Percentiles rank a stretch among this genome's conserved stretches.
These are phyloP conservation scores for Xylaria sp. DNA, from an alignment of 2,329 filamentous ascomycete species.

Conservation along the genomic window DNA sequence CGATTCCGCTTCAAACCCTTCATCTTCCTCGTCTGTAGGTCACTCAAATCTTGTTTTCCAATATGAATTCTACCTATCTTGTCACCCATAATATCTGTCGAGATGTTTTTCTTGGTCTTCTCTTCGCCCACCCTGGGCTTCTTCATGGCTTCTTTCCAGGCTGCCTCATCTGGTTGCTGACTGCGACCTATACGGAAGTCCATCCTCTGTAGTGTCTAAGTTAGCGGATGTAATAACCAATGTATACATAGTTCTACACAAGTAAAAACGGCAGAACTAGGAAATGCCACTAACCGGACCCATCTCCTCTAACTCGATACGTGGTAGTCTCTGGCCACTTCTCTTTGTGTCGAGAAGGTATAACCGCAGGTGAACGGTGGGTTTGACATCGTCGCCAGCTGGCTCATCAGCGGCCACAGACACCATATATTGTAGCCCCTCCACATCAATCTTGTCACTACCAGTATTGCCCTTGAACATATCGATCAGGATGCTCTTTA, in stretches of 20 bases:
- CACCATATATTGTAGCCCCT: slow-evolving; percentile 92
- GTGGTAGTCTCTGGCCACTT: slow-evolving; percentile 85
- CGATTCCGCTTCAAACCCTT: slow-evolving; percentile 93
- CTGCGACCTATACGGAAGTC: slow-evolving; percentile 81
- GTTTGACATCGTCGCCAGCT: slow-evolving; percentile 60
- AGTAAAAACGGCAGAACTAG: too few species aligned
- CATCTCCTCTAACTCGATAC: slow-evolving; percentile 95
- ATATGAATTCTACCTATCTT: slow-evolving; percentile 95
- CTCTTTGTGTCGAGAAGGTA: slow-evolving; percentile 90
- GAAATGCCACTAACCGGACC: slow-evolving; percentile 78
- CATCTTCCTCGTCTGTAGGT: slow-evolving; percentile 98
- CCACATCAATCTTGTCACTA: slow-evolving; percentile 87
- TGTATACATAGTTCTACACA: not conserved
- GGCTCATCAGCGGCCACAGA: slow-evolving; percentile 80
- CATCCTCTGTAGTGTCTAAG: slow-evolving; percentile 37
- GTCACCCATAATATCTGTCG: slow-evolving; percentile 90
- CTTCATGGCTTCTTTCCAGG: slow-evolving; percentile 91
- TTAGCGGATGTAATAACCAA: slow-evolving; percentile 20
- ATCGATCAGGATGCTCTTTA: slow-evolving; percentile 89
- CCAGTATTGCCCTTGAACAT: slow-evolving; percentile 86
- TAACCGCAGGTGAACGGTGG: slow-evolving; percentile 74
- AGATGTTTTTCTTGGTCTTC: slow-evolving; percentile 95
- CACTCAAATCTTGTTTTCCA: slow-evolving; percentile 86
- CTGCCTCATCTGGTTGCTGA: slow-evolving; percentile 79
- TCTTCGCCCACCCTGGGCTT: slow-evolving; percentile 80